Evolutionary conservation across 2,329 filamentous ascomycete species (phyloP).

Genomic region (Hypomyces rosellus): DNA sequence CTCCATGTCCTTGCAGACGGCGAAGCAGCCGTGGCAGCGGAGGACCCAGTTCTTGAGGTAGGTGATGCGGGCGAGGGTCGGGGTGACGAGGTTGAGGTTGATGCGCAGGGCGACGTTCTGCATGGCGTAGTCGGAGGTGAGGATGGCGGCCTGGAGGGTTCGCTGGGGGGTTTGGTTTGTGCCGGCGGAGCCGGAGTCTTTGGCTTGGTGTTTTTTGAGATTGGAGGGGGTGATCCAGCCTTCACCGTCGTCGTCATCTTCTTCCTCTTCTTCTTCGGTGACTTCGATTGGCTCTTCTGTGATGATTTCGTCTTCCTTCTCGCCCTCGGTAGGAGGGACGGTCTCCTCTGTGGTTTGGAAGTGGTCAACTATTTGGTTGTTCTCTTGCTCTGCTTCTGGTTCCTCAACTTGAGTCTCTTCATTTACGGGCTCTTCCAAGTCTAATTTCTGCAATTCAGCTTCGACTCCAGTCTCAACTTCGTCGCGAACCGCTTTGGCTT

Average conservation of each 20-base stretch:
- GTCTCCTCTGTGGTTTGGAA: conserved; percentile 5
- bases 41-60: conserved; percentile 84
- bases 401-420: neutral
- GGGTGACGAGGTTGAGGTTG: conserved; percentile 83
- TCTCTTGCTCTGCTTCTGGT: neutral
- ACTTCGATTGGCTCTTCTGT: conserved; percentile 16
- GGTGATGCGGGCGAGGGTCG: conserved; percentile 71
- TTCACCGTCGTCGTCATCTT: conserved; percentile 50
- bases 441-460: conserved; percentile 19
- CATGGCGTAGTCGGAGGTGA: conserved; percentile 96
- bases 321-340: neutral
- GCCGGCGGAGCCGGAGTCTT: conserved; percentile 46
- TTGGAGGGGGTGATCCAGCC: conserved; percentile 96
- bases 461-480: conserved; percentile 16
- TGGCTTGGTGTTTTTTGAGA: conserved; percentile 73
- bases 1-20: conserved; percentile 71
- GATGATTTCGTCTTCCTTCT: conserved; percentile 10
- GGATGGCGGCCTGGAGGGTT: conserved; percentile 77
- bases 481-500: neutral
- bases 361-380: neutral
- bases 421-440: conserved; percentile 12
- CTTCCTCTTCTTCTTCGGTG: conserved; percentile 29
- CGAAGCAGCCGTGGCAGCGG: conserved; percentile 91
- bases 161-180: conserved; percentile 46
- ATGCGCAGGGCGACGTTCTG: conserved; percentile 94